Evolutionary conservation across 1,284 basidiomycete genomes (phyloP), one percentile per base, ranked within the genome.

Genomic region (Heterobasidion annosum): DNA sequence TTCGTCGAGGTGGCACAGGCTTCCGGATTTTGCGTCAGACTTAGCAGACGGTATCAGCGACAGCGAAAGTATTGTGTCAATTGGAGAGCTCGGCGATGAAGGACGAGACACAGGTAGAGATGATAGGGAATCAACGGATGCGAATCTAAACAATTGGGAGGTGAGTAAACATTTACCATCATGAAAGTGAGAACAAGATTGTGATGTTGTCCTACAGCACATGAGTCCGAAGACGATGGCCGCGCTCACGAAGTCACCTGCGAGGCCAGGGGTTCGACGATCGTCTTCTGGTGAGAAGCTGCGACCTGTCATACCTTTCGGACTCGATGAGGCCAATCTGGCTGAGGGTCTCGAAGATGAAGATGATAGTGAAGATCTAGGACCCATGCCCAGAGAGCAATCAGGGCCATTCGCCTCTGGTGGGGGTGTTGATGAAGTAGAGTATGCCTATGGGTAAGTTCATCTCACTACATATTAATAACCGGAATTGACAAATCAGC

Each of bases 191-290:
- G 25, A 46, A 19, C 34, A 48, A 60, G 44, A 58, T 32, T 40
- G 6, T 51, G 45, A 34, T 49, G 52, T 44, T 56, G 48, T 9
- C 32, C 10, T 33, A 15, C 61, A 95, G 92, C 92, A 95, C 64
- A 91, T 96, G 87, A 94, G 92, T 58, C 91, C 92, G 1, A 90
- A 91, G 68, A 94, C 92, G 1, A 88, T 96, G 81, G 88, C 90
- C 25, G 88, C 91, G 16, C 74, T 96, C 48, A 89, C 93, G 0
- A 91, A 92, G 65, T 93, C 91, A 0, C 93, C 93, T 13, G 85
- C 84, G 19, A 86, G 60, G 32, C 59, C 59, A 18, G 60, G 87
- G 34, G 76, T 77, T 33, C 81, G 92, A 37, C 81, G 91, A 46
- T 85, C 86, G 48, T 87, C 88, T 9, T 86, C 88, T 2, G 89